Evolutionary conservation across 805 yeast genomes (phyloP).

Genomic region (Candida verbasci): DNA sequence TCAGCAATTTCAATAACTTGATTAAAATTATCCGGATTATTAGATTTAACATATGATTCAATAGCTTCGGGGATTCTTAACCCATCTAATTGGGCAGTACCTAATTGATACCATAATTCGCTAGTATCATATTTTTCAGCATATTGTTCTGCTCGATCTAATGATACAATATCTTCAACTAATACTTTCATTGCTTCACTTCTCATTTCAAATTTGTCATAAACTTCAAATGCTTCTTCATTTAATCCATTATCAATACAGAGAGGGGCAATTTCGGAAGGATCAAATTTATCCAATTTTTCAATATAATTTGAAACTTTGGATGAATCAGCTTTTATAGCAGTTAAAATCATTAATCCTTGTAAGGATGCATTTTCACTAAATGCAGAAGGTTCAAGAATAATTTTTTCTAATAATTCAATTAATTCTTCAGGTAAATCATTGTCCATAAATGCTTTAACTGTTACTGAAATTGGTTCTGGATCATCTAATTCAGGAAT

Average conservation of each 20-base stretch:
- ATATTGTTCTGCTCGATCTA: constrained; percentile 90
- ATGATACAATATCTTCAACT: constrained; percentile 88
- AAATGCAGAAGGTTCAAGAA: constrained; percentile 95
- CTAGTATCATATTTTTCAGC: constrained; percentile 86
- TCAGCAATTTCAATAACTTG: constrained; percentile 92
- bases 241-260: constrained; percentile 82
- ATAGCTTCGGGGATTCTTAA: constrained; percentile 88
- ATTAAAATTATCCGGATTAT: constrained; percentile 84
- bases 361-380: constrained; percentile 93
- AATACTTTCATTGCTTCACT: constrained; percentile 82
- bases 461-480: constrained; percentile 89
- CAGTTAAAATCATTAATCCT: constrained; percentile 88
- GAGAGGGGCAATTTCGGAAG: constrained; percentile 88
- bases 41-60: constrained; percentile 85
- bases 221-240: constrained; percentile 94
- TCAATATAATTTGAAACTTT: constrained; percentile 82
- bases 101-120: constrained; percentile 91
- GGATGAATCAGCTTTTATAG: constrained; percentile 89
- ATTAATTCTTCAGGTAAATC: constrained; percentile 90
- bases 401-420: constrained; percentile 92
- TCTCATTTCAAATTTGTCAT: constrained; percentile 75
- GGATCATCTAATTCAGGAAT: constrained; percentile 92
- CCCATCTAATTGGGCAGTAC: constrained; percentile 94
- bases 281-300: constrained; percentile 85
- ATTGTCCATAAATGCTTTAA: constrained; percentile 93